phyloP scores from a whole-genome alignment of 768 basidiomycete species.

The Suillus alpinus region DNA sequence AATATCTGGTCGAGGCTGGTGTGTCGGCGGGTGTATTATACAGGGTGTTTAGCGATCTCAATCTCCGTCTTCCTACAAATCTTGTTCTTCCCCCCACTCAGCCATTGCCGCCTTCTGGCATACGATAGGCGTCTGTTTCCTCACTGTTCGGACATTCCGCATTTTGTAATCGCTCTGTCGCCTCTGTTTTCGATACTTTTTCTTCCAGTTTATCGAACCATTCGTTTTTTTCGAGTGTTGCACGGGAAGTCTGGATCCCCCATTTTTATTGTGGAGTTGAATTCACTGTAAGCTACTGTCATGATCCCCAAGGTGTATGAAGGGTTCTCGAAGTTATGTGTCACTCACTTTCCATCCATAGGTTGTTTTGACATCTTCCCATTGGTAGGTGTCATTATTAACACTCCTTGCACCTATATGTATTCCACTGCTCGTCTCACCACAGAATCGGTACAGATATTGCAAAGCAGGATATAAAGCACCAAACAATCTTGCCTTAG shows the following conservation, averaged over 20 bases:
- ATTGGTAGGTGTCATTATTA: neutral
- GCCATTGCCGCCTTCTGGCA: neutral
- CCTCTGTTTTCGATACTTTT: neutral
- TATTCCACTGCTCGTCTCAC: neutral
- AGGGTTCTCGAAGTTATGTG: neutral
- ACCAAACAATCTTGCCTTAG: neutral
- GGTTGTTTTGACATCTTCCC: neutral
- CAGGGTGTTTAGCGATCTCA: conserved; percentile 42
- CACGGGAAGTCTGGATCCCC: neutral
- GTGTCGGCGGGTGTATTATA: conserved; percentile 38
- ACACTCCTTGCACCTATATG: neutral
- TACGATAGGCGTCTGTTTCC: conserved; percentile 1
- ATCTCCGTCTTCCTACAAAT: conserved; percentile 33
- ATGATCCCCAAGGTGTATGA: neutral
- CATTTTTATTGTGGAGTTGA: neutral
- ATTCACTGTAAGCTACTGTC: neutral
- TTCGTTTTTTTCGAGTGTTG: conserved; percentile 1
- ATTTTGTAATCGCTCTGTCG: neutral
- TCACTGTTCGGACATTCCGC: neutral
- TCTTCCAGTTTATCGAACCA: neutral
- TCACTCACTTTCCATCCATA: neutral
- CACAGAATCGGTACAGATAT: neutral
- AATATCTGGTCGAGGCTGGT: conserved; percentile 45
- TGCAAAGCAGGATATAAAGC: neutral
- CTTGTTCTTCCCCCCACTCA: conserved; percentile 3